A percentile compares a stretch with the other conserved stretches of the same genome.
Conservation (phyloP, 768 basidiomycete genomes). For the Mycena floridula region DNA sequence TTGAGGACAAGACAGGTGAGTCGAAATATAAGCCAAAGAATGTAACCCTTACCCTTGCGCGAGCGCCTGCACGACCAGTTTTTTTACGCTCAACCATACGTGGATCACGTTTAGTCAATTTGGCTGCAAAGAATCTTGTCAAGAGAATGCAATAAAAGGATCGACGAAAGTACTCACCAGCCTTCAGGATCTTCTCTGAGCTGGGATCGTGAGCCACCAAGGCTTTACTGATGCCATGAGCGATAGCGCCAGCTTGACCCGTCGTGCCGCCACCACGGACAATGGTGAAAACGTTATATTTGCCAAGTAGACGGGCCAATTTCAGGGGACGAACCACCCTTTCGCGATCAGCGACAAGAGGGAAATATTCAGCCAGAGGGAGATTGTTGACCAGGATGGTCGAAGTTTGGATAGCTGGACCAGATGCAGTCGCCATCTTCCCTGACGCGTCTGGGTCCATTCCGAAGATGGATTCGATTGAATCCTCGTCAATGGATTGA, state of each 20-base stretch:
- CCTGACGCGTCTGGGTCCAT: background rate
- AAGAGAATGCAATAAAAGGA: background rate
- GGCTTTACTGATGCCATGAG: slow-evolving; percentile 71
- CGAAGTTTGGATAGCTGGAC: background rate
- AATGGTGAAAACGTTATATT: slow-evolving; percentile 73
- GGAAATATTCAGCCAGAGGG: slow-evolving; percentile 77
- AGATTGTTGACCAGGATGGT: slow-evolving; percentile 78
- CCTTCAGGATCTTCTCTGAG: slow-evolving; percentile 57
- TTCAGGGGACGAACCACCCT: slow-evolving; percentile 78
- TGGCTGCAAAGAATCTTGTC: slow-evolving; percentile 42
- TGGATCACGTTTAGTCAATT: slow-evolving; percentile 84
- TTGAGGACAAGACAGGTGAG: slow-evolving; percentile 10
- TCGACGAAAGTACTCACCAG: slow-evolving; percentile 45
- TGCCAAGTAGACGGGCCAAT: slow-evolving; percentile 76
- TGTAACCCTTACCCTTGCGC: slow-evolving; percentile 69
- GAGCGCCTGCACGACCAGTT: slow-evolving; percentile 86
- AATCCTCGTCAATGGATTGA: too few species aligned
- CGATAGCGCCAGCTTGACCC: slow-evolving; percentile 87
- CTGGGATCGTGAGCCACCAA: slow-evolving; percentile 67
- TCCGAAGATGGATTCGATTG: too few species aligned
- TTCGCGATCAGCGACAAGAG: slow-evolving; percentile 70
- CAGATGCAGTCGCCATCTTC: background rate
- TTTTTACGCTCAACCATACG: slow-evolving; percentile 99
- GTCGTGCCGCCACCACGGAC: slow-evolving; percentile 86
- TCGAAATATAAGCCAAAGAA: slow-evolving; percentile 2